These are phyloP conservation scores for Schizosaccharomyces lindneri DNA, from an alignment of 805 yeast species.

Conservation along the genomic window DNA sequence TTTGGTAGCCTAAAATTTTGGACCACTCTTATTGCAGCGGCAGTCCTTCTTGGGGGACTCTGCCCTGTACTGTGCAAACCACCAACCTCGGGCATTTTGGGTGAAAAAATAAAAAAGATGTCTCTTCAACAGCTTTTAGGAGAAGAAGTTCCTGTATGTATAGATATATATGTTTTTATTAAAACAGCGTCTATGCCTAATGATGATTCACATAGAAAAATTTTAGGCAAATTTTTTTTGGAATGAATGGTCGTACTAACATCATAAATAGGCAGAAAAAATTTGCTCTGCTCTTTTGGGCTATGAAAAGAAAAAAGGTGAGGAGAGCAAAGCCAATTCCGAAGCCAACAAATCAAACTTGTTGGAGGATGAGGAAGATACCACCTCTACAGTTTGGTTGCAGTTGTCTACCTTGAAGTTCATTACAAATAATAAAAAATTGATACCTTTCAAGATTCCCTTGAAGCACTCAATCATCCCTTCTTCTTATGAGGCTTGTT, in stretches of 20 bases:
- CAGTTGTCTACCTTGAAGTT: background rate
- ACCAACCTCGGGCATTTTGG: background rate
- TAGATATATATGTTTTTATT: background rate
- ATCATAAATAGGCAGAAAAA: background rate
- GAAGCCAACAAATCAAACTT: background rate
- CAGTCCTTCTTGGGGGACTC: background rate
- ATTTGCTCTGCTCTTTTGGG: background rate
- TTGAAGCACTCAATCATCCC: background rate
- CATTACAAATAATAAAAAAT: background rate
- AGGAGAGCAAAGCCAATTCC: background rate
- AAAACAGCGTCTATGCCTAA: background rate
- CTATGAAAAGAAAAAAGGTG: background rate
- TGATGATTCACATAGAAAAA: background rate
- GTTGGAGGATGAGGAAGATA: background rate
- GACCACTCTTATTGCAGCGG: no score
- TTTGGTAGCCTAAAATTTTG: no score
- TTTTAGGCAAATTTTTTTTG: background rate
- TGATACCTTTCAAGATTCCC: background rate
- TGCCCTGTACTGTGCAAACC: background rate
- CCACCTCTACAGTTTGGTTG: background rate
- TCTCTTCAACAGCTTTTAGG: background rate
- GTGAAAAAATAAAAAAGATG: background rate
- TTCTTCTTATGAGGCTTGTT: conserved; percentile 16
- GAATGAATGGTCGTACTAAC: background rate
- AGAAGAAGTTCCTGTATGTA: background rate